A percentile compares a stretch with the other conserved stretches of the same genome.
Conservation (phyloP, 2,329 filamentous ascomycete species). For the Domatiomyces globalis region DNA sequence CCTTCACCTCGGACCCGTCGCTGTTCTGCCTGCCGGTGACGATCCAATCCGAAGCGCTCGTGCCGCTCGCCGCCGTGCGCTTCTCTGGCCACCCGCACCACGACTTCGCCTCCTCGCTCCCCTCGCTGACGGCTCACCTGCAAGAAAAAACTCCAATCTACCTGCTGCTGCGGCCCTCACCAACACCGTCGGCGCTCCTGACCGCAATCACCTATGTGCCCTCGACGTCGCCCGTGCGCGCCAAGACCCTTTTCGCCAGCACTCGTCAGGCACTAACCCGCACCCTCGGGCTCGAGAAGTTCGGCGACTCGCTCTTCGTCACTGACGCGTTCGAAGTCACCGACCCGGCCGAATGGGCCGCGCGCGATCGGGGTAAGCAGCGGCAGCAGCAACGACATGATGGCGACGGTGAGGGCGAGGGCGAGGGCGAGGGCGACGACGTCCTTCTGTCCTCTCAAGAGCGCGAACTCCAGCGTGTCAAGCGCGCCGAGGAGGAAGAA, state of each 20-base stretch:
- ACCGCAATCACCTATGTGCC: slow-evolving; percentile 50
- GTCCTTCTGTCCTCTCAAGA: slow-evolving; percentile 50
- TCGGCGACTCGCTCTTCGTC: slow-evolving; percentile 43
- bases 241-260: slow-evolving; percentile 53
- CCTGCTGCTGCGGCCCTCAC: slow-evolving; percentile 40
- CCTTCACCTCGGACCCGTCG: slow-evolving; percentile 28
- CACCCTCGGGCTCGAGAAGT: slow-evolving; percentile 48
- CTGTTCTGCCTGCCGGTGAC: slow-evolving; percentile 34
- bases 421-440: slow-evolving; percentile 22
- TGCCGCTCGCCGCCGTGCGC: slow-evolving; percentile 26
- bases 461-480: slow-evolving; percentile 41
- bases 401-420: slow-evolving; percentile 25
- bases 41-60: slow-evolving; percentile 31
- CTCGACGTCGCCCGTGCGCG: slow-evolving; percentile 46
- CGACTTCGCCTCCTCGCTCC: slow-evolving; percentile 37
- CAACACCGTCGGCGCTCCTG: slow-evolving; percentile 23
- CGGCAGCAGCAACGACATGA: neutral
- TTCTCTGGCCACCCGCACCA: slow-evolving; percentile 20
- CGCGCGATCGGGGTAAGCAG: slow-evolving; percentile 28
- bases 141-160: slow-evolving; percentile 44
- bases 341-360: slow-evolving; percentile 38
- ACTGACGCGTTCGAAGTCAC: slow-evolving; percentile 46
- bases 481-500: slow-evolving; percentile 45
- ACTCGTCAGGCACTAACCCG: slow-evolving; percentile 46
- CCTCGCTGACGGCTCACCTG: slow-evolving; percentile 36